These are phyloP conservation scores for Aureobasidium sp. DNA, from an alignment of 2,329 filamentous ascomycete species.

Conservation along the genomic window DNA sequence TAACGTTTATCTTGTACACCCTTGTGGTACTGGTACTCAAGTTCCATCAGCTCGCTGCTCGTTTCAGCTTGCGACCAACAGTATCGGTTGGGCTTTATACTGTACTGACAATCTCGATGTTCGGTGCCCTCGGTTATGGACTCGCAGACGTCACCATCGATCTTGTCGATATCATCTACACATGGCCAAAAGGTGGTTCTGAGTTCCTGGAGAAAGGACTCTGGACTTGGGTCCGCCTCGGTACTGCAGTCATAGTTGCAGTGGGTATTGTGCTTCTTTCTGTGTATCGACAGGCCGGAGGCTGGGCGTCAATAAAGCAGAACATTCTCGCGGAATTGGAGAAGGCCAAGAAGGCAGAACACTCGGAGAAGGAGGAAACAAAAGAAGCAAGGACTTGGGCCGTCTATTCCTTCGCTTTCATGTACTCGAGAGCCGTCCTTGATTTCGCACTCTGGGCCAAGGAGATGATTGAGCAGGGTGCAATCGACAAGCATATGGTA, in stretches of 20 bases:
- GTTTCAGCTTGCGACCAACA: neutral
- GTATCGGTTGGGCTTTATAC: neutral
- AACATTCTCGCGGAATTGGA: neutral
- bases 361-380: neutral
- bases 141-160: neutral
- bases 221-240: neutral
- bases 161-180: neutral
- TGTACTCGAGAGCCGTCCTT: neutral
- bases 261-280: neutral
- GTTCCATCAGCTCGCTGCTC: neutral
- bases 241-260: neutral
- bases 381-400: neutral
- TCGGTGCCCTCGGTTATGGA: neutral
- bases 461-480: neutral
- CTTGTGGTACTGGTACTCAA: neutral
- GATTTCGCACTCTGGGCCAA: neutral
- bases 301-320: neutral
- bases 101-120: neutral
- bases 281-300: neutral
- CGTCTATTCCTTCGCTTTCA: neutral
- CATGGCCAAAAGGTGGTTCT: neutral
- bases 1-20: neutral
- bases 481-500: neutral
- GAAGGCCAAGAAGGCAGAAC: neutral
- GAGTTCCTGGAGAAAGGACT: no score